phyloP scores from a whole-genome alignment of 345 rosid genomes.

The Erodium maritimum region DNA sequence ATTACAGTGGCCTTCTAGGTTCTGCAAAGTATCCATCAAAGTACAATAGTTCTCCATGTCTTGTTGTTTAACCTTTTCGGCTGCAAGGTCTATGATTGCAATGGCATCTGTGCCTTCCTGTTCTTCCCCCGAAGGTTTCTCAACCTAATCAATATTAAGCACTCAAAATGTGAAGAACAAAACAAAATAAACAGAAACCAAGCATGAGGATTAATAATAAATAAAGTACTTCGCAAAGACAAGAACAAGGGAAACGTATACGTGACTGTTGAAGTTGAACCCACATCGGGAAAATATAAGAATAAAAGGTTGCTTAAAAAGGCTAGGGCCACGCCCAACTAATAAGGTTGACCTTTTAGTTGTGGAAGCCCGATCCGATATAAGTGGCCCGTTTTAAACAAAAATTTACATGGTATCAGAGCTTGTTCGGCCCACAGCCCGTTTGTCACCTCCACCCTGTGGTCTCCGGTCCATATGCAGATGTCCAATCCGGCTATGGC shows the following conservation, averaged over 20 bases:
- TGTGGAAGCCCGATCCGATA: no score
- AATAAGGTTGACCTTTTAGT: no score
- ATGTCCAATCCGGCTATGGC: no score
- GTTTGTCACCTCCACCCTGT: no score
- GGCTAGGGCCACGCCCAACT: no score
- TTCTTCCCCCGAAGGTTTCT: slow-evolving; percentile 21
- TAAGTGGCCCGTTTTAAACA: no score
- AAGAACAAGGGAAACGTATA: not conserved
- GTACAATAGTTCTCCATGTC: slow-evolving; percentile 22
- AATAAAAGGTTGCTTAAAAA: no score
- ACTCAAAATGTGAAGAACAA: slow-evolving; percentile 6
- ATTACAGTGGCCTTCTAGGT: slow-evolving; percentile 18
- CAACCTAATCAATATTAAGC: slow-evolving; percentile 23
- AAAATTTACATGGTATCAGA: no score
- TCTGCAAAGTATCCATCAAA: slow-evolving; percentile 15
- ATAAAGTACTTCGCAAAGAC: not conserved
- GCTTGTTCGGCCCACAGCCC: no score
- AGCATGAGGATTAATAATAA: not conserved
- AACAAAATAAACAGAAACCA: not conserved
- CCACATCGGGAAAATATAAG: no score
- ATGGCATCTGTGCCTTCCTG: slow-evolving; percentile 22
- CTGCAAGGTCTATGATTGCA: slow-evolving; percentile 18
- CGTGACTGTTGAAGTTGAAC: no score
- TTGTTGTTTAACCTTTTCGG: slow-evolving; percentile 19
- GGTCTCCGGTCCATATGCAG: no score